These are phyloP conservation scores for Clohesyomyces aquaticus DNA, from an alignment of 495 filamentous ascomycete genomes.

Conservation along the genomic window DNA sequence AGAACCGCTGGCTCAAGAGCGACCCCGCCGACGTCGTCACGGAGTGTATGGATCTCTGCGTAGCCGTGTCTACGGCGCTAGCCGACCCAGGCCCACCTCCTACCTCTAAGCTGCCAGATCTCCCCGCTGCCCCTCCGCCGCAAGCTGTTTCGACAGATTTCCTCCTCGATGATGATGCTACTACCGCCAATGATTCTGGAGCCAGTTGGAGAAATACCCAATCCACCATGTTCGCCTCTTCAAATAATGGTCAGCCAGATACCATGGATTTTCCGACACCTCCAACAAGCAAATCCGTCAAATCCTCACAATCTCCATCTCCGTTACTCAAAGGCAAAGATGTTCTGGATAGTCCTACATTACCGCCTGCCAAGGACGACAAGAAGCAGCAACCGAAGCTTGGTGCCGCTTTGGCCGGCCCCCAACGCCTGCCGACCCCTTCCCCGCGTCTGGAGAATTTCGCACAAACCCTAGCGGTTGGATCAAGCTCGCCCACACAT, in stretches of 20 bases:
- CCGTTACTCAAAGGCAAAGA: slow-evolving; percentile 33
- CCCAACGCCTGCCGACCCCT: slow-evolving; percentile 3
- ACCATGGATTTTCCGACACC: slow-evolving; percentile 22
- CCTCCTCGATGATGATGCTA: slow-evolving; percentile 42
- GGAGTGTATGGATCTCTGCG: slow-evolving; percentile 63
- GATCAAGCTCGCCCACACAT: slow-evolving; percentile 29
- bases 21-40: slow-evolving; percentile 73
- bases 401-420: slow-evolving; percentile 3
- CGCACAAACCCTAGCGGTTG: slow-evolving; percentile 31
- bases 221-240: slow-evolving; percentile 51
- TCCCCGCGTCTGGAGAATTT: slow-evolving; percentile 41
- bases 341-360: slow-evolving; percentile 62
- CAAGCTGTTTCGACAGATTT: slow-evolving; percentile 48
- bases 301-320: slow-evolving; percentile 34
- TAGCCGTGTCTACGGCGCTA: slow-evolving; percentile 44
- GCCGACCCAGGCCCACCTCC: slow-evolving; percentile 46
- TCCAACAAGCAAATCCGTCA: slow-evolving; percentile 36
- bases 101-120: slow-evolving; percentile 43
- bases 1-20: slow-evolving; percentile 72
- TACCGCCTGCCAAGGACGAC: slow-evolving; percentile 47
- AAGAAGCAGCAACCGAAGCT: slow-evolving; percentile 22
- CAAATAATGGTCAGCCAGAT: slow-evolving; percentile 30
- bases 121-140: slow-evolving; percentile 47
- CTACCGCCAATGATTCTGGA: slow-evolving; percentile 28
- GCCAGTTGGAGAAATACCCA: slow-evolving; percentile 54